Conservation (phyloP, 2,329 filamentous ascomycete species). For the Phaeosphaeriaceae sp. region DNA sequence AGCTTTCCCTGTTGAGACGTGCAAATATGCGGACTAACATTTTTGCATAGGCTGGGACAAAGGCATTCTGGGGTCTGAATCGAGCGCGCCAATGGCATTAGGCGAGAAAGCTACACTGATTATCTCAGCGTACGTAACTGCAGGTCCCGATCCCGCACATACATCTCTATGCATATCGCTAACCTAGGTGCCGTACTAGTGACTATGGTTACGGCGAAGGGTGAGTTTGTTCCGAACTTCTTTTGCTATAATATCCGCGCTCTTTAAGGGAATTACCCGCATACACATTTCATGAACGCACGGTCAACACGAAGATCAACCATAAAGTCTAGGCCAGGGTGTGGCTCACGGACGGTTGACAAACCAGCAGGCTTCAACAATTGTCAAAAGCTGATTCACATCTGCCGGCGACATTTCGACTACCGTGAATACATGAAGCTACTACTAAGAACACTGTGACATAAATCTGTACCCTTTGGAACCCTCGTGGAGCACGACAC, state of each 20-base stretch:
- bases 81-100: constrained; percentile 73
- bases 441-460: neutral
- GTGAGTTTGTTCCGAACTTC: constrained; percentile 32
- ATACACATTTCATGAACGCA: constrained; percentile 1
- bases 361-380: neutral
- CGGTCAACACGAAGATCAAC: constrained; percentile 1
- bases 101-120: constrained; percentile 88
- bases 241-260: constrained; percentile 7
- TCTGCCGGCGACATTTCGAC: too few species aligned
- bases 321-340: neutral
- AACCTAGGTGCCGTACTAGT: constrained; percentile 29
- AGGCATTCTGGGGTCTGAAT: constrained; percentile 64
- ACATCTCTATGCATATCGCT: constrained; percentile 12
- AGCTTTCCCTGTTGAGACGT: constrained; percentile 5
- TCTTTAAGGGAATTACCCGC: constrained; percentile 3
- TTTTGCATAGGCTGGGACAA: constrained; percentile 60
- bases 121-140: constrained; percentile 71
- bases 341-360: neutral
- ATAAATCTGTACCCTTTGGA: constrained; percentile 3
- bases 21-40: constrained; percentile 23
- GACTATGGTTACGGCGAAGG: constrained; percentile 47
- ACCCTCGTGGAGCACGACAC: neutral
- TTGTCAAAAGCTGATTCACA: neutral
- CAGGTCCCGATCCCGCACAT: neutral
- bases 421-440: neutral